Percentiles rank a stretch among this genome's conserved stretches.
phyloP scores from a whole-genome alignment of 352 stramenopile species.

The Phytophthora constricta region DNA sequence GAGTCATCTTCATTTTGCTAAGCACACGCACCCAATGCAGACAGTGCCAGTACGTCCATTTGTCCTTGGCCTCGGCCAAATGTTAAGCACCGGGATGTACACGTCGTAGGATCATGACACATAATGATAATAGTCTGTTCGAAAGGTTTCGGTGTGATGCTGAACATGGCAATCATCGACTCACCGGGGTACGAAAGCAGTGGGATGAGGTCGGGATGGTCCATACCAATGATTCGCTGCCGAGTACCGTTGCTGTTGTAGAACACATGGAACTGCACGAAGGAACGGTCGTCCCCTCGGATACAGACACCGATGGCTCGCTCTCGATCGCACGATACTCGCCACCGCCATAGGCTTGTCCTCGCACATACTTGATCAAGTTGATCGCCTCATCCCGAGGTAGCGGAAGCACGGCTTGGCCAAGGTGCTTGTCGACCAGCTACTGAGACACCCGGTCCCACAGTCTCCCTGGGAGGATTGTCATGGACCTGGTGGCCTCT shows the following conservation, averaged over 20 bases:
- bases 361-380: slow-evolving; percentile 5
- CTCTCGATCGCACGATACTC: slow-evolving; percentile 3
- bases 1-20: not conserved
- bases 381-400: not conserved
- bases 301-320: not conserved
- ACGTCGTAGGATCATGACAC: slow-evolving; percentile 3
- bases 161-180: slow-evolving; percentile 5
- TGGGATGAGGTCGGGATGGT: not conserved
- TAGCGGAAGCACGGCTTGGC: not conserved
- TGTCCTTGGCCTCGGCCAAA: not conserved
- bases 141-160: slow-evolving; percentile 3
- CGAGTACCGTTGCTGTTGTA: not conserved
- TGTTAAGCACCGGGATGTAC: slow-evolving; percentile 4
- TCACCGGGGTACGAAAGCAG: slow-evolving; percentile 1
- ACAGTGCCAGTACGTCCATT: not conserved
- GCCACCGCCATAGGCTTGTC: not conserved
- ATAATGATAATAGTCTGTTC: slow-evolving; percentile 2
- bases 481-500: not conserved
- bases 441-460: not conserved
- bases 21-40: not conserved
- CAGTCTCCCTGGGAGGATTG: not conserved
- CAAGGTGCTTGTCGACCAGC: slow-evolving; percentile 1
- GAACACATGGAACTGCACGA: not conserved
- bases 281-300: not conserved
- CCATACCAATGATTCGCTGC: not conserved